Evolutionary conservation across 1,139 yeast genomes (phyloP).

Genomic region (Sugiyamaella pinicola): DNA sequence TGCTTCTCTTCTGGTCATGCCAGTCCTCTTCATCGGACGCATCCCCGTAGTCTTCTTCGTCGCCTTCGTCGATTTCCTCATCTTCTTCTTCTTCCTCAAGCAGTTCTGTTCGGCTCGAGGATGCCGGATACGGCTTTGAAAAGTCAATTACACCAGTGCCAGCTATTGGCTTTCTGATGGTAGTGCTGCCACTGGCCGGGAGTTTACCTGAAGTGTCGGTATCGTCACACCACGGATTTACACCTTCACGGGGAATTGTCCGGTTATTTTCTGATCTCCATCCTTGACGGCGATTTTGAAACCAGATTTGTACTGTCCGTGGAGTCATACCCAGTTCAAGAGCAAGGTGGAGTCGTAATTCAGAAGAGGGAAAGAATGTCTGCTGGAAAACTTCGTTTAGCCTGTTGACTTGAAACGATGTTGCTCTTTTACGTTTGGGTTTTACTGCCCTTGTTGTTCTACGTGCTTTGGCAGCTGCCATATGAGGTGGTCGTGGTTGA

Average conservation of each 20-base stretch:
- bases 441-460: slow-evolving; percentile 28
- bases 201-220: slow-evolving; percentile 6
- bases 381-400: slow-evolving; percentile 42
- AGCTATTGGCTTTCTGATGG: slow-evolving; percentile 17
- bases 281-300: slow-evolving; percentile 45
- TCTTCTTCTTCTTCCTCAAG: slow-evolving; percentile 18
- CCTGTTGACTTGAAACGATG: slow-evolving; percentile 40
- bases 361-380: slow-evolving; percentile 45
- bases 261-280: slow-evolving; percentile 42
- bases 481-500: slow-evolving; percentile 18
- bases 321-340: slow-evolving; percentile 46
- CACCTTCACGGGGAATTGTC: slow-evolving; percentile 34
- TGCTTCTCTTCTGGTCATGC: neutral
- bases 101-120: slow-evolving; percentile 2
- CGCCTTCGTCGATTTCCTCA: slow-evolving; percentile 21
- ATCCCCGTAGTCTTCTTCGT: slow-evolving; percentile 14
- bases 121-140: slow-evolving; percentile 9
- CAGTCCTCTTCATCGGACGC: slow-evolving; percentile 9
- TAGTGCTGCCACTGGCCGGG: slow-evolving; percentile 2
- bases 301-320: slow-evolving; percentile 46
- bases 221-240: slow-evolving; percentile 18
- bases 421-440: slow-evolving; percentile 45
- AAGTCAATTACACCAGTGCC: slow-evolving; percentile 25
- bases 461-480: neutral
- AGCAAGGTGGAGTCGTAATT: slow-evolving; percentile 41